Conservation (phyloP, 2,329 filamentous ascomycete species). For the Ophiostoma pallidulum region DNA sequence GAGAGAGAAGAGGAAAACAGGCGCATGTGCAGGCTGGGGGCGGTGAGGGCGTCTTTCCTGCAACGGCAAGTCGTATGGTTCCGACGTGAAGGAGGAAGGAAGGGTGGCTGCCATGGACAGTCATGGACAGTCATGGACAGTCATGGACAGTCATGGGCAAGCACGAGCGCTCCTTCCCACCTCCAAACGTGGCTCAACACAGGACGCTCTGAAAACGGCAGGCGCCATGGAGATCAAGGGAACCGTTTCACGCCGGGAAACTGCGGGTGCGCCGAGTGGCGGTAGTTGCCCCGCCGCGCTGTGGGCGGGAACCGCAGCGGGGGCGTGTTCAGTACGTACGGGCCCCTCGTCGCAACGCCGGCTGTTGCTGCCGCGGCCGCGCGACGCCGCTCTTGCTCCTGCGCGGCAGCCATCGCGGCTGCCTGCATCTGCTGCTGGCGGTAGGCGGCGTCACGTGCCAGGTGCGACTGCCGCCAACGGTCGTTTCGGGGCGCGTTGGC, state of each 20-base stretch:
- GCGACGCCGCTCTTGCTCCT: not conserved
- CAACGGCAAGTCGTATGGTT: too few species aligned
- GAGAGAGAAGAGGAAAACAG: not conserved
- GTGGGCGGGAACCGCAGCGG: slow-evolving; percentile 15
- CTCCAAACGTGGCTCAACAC: too few species aligned
- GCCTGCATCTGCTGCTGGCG: not conserved
- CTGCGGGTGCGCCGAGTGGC: slow-evolving; percentile 8
- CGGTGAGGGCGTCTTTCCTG: too few species aligned
- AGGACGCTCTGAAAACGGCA: not conserved
- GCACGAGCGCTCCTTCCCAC: too few species aligned
- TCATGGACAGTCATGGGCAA: too few species aligned
- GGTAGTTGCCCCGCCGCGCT: slow-evolving; percentile 2
- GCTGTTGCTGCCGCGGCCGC: not conserved
- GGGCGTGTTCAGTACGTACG: slow-evolving; percentile 13
- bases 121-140: too few species aligned
- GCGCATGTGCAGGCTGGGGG: too few species aligned
- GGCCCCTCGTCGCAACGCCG: not conserved
- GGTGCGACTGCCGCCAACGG: not conserved
- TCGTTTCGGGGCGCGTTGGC: not conserved
- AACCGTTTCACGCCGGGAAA: not conserved
- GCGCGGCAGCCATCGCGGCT: not conserved
- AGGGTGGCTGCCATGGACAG: too few species aligned
- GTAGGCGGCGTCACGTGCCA: not conserved
- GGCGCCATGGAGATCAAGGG: not conserved
- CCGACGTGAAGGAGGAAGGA: too few species aligned